These are phyloP conservation scores for Pestalotiopsis sp. DNA, from an alignment of 2,329 filamentous ascomycete species.

Conservation along the genomic window DNA sequence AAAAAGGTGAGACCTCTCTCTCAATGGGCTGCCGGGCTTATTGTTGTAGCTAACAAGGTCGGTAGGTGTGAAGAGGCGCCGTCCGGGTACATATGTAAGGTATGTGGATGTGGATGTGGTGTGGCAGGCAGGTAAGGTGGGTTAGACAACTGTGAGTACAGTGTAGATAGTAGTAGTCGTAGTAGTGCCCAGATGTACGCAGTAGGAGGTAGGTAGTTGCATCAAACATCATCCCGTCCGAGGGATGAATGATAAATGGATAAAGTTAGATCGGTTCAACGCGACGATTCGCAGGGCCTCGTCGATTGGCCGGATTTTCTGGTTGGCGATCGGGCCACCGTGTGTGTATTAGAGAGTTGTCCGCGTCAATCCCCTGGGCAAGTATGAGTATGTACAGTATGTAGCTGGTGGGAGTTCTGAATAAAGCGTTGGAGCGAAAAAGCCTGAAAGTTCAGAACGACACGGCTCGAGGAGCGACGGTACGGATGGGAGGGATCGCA, in stretches of 20 bases:
- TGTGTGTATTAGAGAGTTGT: neutral
- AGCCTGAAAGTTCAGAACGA: neutral
- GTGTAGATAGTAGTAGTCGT: neutral
- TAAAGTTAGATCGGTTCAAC: neutral
- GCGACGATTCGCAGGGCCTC: neutral
- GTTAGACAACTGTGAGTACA: neutral
- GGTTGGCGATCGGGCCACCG: neutral
- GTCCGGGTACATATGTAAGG: neutral
- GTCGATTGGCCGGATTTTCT: neutral
- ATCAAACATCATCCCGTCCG: neutral
- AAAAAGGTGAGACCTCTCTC: constrained; percentile 20
- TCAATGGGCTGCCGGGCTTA: constrained; percentile 9
- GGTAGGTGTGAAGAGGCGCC: neutral
- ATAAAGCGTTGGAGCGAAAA: neutral
- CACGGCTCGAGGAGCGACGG: neutral
- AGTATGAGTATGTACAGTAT: neutral
- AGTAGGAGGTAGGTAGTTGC: neutral
- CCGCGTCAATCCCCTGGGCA: neutral
- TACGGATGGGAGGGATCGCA: neutral
- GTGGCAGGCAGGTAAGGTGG: neutral
- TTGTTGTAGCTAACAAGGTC: neutral
- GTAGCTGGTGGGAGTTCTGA: neutral
- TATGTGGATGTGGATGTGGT: neutral
- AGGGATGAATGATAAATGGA: neutral
- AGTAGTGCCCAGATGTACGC: neutral